Evolutionary conservation across 2,329 filamentous ascomycete species (phyloP).

Genomic region (Cladosporium sp.): DNA sequence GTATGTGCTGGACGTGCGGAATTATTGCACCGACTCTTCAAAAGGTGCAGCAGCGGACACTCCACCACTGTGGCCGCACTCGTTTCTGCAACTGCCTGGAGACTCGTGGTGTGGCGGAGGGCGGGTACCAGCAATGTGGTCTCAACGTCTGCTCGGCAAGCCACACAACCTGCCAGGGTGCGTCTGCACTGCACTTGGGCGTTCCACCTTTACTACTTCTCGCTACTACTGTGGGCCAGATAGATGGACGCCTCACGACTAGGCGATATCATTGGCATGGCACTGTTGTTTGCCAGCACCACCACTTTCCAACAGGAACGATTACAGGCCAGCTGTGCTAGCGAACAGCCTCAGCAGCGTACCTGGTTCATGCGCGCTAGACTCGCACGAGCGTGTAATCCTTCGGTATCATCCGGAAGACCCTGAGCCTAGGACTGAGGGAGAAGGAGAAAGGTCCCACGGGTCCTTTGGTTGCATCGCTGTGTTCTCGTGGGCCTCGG

Average conservation of each 20-base stretch:
- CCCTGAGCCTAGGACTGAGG: background rate
- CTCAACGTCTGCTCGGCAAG: conserved; percentile 1
- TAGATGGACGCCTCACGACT: background rate
- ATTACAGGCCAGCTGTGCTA: background rate
- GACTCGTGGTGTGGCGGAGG: background rate
- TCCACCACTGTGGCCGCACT: background rate
- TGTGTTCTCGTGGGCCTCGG: background rate
- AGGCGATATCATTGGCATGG: background rate
- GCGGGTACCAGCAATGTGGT: conserved; percentile 2
- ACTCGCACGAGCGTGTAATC: conserved; percentile 8
- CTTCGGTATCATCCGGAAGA: conserved; percentile 10
- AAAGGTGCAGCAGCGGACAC: background rate
- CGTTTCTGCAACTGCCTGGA: background rate
- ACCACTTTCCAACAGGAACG: background rate
- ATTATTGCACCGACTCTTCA: background rate
- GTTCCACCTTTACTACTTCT: background rate
- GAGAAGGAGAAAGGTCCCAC: background rate
- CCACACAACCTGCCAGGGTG: background rate
- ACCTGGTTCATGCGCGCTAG: conserved; percentile 4
- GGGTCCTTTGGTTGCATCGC: background rate
- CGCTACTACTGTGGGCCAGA: background rate
- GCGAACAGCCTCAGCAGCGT: background rate
- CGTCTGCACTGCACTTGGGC: background rate
- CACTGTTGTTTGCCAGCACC: background rate
- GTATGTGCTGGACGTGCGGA: background rate